Evolutionary conservation across 2,329 filamentous ascomycete genomes (phyloP).

Genomic region (Fusarium camptoceras): DNA sequence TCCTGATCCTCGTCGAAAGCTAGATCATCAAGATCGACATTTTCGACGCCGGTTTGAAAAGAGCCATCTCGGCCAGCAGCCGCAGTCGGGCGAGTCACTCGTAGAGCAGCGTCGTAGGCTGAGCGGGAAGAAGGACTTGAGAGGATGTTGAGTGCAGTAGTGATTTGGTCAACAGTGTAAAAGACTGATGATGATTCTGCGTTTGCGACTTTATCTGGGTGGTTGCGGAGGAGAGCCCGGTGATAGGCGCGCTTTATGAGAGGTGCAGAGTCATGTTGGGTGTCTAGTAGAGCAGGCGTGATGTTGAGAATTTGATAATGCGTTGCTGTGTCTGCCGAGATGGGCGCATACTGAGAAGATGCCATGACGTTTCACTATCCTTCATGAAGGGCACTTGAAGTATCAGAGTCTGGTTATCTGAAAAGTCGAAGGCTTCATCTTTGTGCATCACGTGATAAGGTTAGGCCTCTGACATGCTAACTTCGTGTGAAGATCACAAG

Average conservation of each 20-base stretch:
- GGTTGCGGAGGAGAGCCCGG: conserved; percentile 72
- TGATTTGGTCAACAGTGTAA: conserved; percentile 73
- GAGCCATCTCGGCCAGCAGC: conserved; percentile 35
- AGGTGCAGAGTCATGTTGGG: conserved; percentile 56
- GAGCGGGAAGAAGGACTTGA: conserved; percentile 61
- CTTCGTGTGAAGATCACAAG: not conserved
- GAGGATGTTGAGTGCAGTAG: conserved; percentile 67
- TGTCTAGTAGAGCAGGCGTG: conserved; percentile 60
- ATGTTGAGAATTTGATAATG: conserved; percentile 72
- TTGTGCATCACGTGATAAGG: conserved; percentile 42
- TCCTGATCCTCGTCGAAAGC: conserved; percentile 60
- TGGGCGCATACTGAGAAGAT: conserved; percentile 11
- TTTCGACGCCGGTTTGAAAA: conserved; percentile 71
- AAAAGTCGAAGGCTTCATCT: conserved; percentile 13
- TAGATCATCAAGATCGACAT: conserved; percentile 74
- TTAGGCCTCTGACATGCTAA: not conserved
- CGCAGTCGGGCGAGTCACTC: conserved; percentile 47
- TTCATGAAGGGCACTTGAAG: not conserved
- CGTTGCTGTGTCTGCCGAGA: conserved; percentile 53
- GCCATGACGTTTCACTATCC: conserved; percentile 15
- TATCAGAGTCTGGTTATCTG: not conserved
- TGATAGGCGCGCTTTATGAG: conserved; percentile 73
- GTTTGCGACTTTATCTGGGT: conserved; percentile 68
- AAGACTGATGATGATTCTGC: conserved; percentile 52
- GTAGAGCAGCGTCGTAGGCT: conserved; percentile 66